Base-by-base conservation (phyloP, 495 filamentous ascomycete genomes). In the Tuber melanosporum region DNA sequence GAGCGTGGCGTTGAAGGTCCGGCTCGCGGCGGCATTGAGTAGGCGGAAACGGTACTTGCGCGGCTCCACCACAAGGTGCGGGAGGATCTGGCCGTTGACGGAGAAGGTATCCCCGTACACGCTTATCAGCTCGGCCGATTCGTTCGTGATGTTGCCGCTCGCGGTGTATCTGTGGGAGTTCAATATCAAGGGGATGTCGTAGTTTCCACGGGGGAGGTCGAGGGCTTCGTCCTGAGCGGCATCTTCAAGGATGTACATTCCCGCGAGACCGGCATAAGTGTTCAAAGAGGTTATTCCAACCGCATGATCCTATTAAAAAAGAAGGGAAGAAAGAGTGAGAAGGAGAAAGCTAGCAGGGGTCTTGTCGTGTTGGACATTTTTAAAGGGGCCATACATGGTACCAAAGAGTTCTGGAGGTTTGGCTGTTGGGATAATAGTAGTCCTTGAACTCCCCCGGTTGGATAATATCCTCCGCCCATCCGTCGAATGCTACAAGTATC, bases 371-470 rank as follows among this genome's bases (percentile, higher is more conserved):
- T 10, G 47, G 47, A n/a, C 19, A n/a, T 52, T 0, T n/a, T n/a
- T 19, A 3, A 10, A 39, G 1, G 10, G 20, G n/a, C 41, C 79
- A 52, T 43, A 81, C 79, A 73, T 90, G 89, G 75, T 90, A 90
- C 89, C 89, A 90, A 17, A 89, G 81, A 4, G 87, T 85, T n/a
- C 89, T 85, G 1, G 84, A 87, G 44, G 80, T 75, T 77, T 89
- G 86, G n/a, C 79, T 83, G 83, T 89, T 90, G 45, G 89, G 89
- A 77, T 89, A 90, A 78, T 89, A 90, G 82, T 90, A 90, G 78
- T 90, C 89, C 79, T 90, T 89, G 83, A 86, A 90, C 79, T 89
- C 81, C 26, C 87, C 87, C 0, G 85, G 80, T 0, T 79, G 44
- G 6, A 86, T 89, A 5, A 84, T 80, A 76, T 90, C 89, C 75